Conservation (phyloP, 129 eudicot species). For the Rutidosis leptorrhynchoides region DNA sequence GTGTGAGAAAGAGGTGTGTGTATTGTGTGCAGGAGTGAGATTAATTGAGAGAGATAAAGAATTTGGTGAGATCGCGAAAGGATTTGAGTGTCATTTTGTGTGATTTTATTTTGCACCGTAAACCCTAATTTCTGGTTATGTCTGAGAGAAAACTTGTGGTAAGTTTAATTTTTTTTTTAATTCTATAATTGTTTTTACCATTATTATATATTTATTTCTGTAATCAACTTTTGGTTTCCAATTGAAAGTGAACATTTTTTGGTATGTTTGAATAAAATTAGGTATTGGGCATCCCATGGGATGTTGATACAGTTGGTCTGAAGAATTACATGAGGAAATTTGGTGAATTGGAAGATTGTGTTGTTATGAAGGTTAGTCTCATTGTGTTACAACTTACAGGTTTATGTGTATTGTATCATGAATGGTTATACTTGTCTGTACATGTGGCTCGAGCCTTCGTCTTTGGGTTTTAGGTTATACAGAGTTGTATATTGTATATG, state of each 20-base stretch:
- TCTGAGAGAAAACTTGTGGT: constrained; percentile 89
- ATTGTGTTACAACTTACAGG: neutral
- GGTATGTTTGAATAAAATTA: constrained; percentile 16
- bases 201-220: neutral
- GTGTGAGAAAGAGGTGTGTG: constrained; percentile 93
- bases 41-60: constrained; percentile 38
- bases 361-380: constrained; percentile 82
- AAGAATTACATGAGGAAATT: constrained; percentile 84
- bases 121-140: constrained; percentile 35
- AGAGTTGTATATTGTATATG: neutral
- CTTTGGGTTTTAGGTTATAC: neutral
- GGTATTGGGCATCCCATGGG: constrained; percentile 99
- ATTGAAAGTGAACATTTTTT: neutral
- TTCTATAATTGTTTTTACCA: neutral
- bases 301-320: constrained; percentile 84
- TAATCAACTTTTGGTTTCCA: neutral
- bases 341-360: constrained; percentile 96
- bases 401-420: neutral
- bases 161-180: constrained; percentile 25
- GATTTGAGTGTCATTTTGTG: constrained; percentile 37
- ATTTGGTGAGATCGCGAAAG: constrained; percentile 54
- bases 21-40: constrained; percentile 88
- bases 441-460: constrained; percentile 2
- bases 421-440: neutral
- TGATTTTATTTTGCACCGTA: constrained; percentile 16